Conservation (phyloP, 768 basidiomycete genomes). For the Pulveroboletus frians region DNA sequence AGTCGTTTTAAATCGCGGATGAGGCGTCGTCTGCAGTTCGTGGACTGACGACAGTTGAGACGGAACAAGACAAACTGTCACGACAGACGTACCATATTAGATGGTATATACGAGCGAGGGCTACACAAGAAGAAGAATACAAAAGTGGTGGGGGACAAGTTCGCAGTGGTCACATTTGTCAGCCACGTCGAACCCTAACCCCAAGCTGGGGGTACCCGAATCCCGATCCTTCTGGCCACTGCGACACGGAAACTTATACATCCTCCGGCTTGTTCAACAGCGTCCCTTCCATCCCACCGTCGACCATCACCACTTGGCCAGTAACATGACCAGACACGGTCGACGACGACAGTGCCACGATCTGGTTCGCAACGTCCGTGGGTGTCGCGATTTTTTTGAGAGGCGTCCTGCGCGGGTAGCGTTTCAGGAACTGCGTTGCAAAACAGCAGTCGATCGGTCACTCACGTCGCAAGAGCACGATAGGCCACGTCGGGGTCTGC, state of each 20-base stretch:
- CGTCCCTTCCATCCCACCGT: constrained; percentile 78
- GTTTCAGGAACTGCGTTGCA: neutral
- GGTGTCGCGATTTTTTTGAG: constrained; percentile 64
- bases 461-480: constrained; percentile 64
- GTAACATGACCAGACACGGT: constrained; percentile 64
- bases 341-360: constrained; percentile 56
- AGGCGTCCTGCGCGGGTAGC: constrained; percentile 46
- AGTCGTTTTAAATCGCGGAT: constrained; percentile 98
- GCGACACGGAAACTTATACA: neutral
- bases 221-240: neutral
- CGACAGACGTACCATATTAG: constrained; percentile 18
- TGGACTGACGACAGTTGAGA: constrained; percentile 52
- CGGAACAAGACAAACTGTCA: neutral
- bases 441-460: neutral
- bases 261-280: constrained; percentile 41
- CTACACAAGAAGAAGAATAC: neutral
- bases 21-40: constrained; percentile 89
- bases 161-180: constrained; percentile 13
- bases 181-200: constrained; percentile 23
- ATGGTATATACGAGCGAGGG: neutral
- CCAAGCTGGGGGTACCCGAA: constrained; percentile 5
- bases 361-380: constrained; percentile 59
- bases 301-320: constrained; percentile 65
- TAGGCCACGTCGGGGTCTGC: constrained; percentile 51
- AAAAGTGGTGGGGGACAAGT: neutral